Conservation (phyloP, 371 early-diverging fungal genomes). For the Actinomortierella wolfii region DNA sequence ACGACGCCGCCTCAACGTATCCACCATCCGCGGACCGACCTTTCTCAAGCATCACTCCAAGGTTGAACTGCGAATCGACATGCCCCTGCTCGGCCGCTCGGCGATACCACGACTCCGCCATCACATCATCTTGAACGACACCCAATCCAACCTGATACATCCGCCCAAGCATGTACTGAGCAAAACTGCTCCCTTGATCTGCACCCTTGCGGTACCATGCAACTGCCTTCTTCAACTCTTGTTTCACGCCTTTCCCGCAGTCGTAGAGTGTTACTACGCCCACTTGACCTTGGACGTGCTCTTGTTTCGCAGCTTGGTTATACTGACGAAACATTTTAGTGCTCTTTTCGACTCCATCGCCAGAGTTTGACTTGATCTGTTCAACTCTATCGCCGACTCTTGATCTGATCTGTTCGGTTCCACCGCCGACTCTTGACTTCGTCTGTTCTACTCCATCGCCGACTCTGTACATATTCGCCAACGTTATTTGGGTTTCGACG, state of each 20-base stretch:
- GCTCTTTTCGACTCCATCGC: too few relatives aligned
- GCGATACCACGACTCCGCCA: constrained; percentile 68
- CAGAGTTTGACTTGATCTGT: too few relatives aligned
- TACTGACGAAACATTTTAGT: too few relatives aligned
- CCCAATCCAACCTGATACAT: constrained; percentile 84
- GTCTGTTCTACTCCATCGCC: too few relatives aligned
- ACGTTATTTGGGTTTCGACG: too few relatives aligned
- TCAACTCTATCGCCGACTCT: too few relatives aligned
- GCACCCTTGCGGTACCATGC: constrained; percentile 71
- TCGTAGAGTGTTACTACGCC: too few relatives aligned
- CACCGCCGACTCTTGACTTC: too few relatives aligned
- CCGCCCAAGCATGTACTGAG: constrained; percentile 82
- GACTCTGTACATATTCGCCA: too few relatives aligned
- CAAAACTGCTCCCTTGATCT: constrained; percentile 60
- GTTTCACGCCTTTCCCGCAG: constrained; percentile 73
- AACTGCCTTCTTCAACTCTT: constrained; percentile 65
- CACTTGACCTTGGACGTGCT: constrained; percentile 77
- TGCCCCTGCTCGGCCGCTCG: constrained; percentile 72
- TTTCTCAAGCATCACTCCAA: constrained; percentile 80
- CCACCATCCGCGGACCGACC: constrained; percentile 75
- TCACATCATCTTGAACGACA: constrained; percentile 55
- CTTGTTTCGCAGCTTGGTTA: too few relatives aligned
- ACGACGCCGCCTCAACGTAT: constrained; percentile 65
- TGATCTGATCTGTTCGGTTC: too few relatives aligned
- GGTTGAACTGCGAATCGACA: constrained; percentile 76